Conservation (phyloP, 2,329 filamentous ascomycete genomes). For the Cytospora chrysosperma region DNA sequence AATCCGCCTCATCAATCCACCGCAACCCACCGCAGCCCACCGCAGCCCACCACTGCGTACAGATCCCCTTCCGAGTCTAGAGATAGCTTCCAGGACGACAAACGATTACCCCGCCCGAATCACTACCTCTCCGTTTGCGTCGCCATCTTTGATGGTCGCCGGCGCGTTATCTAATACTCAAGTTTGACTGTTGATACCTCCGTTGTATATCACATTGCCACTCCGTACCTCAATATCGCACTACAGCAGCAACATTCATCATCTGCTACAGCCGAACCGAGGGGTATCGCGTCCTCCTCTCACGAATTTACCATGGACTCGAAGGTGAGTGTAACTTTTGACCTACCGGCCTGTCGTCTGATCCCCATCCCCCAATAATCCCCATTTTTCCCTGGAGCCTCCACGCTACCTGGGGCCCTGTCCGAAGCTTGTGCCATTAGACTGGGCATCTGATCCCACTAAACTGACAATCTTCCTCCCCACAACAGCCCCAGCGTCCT, state of each 20-base stretch:
- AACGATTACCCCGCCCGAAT: neutral
- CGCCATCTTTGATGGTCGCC: slow-evolving; percentile 7
- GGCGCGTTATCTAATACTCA: neutral
- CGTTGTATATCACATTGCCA: slow-evolving; percentile 9
- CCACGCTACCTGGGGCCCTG: neutral
- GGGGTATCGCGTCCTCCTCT: neutral
- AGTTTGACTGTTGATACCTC: neutral
- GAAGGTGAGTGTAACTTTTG: slow-evolving; percentile 36
- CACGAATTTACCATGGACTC: slow-evolving; percentile 38
- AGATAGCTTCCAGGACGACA: slow-evolving; percentile 4
- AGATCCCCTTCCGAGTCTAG: slow-evolving; percentile 4
- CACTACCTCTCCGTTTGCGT: neutral
- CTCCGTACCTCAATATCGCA: slow-evolving; percentile 17
- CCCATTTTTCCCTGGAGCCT: neutral
- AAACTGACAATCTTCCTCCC: slow-evolving; percentile 25
- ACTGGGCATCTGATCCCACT: neutral
- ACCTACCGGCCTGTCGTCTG: slow-evolving; percentile 5
- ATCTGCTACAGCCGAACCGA: slow-evolving; percentile 16
- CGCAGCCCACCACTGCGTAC: neutral
- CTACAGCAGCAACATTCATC: slow-evolving; percentile 24
- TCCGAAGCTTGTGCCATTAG: slow-evolving; percentile 6
- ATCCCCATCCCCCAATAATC: neutral
- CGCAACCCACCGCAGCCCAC: slow-evolving; percentile 7
- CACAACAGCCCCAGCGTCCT: slow-evolving; percentile 66
- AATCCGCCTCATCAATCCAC: slow-evolving; percentile 7